phyloP scores from a whole-genome alignment of 2,329 filamentous ascomycete genomes.

The Allantophomopsis lycopodina region DNA sequence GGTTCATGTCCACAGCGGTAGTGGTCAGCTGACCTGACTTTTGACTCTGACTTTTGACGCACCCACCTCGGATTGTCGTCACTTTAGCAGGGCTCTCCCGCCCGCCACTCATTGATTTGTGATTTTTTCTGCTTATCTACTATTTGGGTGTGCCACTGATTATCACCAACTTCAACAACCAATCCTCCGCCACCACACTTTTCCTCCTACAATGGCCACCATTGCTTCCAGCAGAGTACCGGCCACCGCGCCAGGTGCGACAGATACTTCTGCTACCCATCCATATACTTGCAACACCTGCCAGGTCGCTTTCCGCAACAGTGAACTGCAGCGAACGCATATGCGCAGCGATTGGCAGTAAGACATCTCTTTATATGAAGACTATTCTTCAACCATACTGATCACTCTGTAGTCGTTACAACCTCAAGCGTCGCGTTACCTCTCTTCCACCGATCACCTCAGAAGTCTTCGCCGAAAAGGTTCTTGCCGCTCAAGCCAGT shows the following conservation, averaged over 20 bases:
- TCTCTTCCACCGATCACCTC: conserved; percentile 82
- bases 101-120: neutral
- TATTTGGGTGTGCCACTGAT: neutral
- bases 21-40: neutral
- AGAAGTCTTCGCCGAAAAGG: conserved; percentile 90
- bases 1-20: too few species aligned
- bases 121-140: neutral
- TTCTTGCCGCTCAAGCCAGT: conserved; percentile 76
- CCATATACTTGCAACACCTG: conserved; percentile 98
- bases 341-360: conserved; percentile 99
- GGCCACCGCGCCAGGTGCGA: conserved; percentile 7
- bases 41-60: neutral
- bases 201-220: conserved; percentile 23
- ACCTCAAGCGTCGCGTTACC: conserved; percentile 87
- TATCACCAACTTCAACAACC: neutral
- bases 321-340: conserved; percentile 83
- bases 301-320: conserved; percentile 89
- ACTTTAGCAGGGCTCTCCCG: neutral
- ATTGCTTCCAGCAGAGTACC: conserved; percentile 24
- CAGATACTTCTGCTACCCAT: conserved; percentile 40
- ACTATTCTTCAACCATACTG: conserved; percentile 6
- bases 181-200: neutral
- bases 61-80: neutral
- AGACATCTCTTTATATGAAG: conserved; percentile 23
- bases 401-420: conserved; percentile 59